Conservation (phyloP, 1,284 basidiomycete species). For the Rhizopogon parksii region DNA sequence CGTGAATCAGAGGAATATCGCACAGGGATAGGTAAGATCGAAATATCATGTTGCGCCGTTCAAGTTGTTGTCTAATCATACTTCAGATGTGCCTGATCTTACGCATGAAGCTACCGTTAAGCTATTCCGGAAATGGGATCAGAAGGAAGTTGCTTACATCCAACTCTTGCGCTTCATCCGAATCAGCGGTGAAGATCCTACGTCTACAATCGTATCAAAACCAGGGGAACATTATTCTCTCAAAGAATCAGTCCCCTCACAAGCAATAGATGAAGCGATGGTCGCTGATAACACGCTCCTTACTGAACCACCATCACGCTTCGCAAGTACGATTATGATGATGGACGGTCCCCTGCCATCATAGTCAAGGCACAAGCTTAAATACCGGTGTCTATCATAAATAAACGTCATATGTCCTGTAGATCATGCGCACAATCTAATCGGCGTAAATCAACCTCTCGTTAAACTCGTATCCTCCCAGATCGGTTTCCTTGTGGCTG, state of each 20-base stretch:
- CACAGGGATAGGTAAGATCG: conserved; percentile 71
- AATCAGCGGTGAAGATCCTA: conserved; percentile 52
- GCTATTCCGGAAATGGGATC: conserved; percentile 74
- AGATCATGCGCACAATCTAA: conserved; percentile 11
- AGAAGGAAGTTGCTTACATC: conserved; percentile 66
- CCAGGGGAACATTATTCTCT: conserved; percentile 51
- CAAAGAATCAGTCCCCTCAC: conserved; percentile 5
- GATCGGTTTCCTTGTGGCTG: conserved; percentile 16
- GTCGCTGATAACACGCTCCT: conserved; percentile 26
- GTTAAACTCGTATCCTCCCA: conserved; percentile 13
- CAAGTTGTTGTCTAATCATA: conserved; percentile 7
- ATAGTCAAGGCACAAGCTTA: conserved; percentile 1
- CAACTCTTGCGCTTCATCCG: conserved; percentile 72
- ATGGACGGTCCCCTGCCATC: conserved; percentile 32
- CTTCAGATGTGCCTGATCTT: conserved; percentile 76
- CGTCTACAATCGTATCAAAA: conserved; percentile 44
- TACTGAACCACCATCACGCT: conserved; percentile 29
- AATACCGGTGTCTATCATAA: not conserved
- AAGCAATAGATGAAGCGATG: conserved; percentile 24
- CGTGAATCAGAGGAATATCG: conserved; percentile 70
- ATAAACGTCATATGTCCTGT: conserved; percentile 10
- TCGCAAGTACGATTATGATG: conserved; percentile 37
- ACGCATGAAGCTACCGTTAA: conserved; percentile 68
- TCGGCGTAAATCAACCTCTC: conserved; percentile 21
- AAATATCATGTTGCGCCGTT: not conserved